A percentile compares a stretch with the other conserved stretches of the same genome.
Conservation (phyloP, 768 basidiomycete species). For the Mycena venus region DNA sequence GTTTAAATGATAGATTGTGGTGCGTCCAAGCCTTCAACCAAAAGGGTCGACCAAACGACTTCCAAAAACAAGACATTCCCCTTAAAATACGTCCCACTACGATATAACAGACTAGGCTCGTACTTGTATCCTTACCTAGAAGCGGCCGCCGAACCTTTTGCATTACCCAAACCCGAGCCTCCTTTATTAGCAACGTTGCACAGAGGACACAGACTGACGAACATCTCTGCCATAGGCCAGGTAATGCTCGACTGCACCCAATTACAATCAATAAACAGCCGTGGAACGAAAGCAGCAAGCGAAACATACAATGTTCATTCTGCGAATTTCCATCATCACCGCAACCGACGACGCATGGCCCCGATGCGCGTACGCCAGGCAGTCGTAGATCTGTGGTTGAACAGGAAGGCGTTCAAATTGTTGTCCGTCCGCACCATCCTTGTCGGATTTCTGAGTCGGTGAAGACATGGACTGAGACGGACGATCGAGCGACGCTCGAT, state of each 20-base stretch:
- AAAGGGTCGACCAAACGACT: too few species aligned
- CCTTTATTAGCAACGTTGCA: conserved; percentile 43
- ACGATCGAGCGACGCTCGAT: conserved; percentile 55
- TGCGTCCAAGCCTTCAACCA: too few species aligned
- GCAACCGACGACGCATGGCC: conserved; percentile 65
- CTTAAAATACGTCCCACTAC: too few species aligned
- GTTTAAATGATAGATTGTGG: too few species aligned
- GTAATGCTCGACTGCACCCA: conserved; percentile 74
- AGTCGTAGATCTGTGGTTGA: conserved; percentile 76
- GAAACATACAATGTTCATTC: conserved; percentile 70
- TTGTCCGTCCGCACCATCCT: conserved; percentile 48
- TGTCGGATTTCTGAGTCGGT: conserved; percentile 26
- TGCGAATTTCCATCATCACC: conserved; percentile 69
- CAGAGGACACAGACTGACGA: conserved; percentile 71
- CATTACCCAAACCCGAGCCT: conserved; percentile 4
- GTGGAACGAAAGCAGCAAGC: not conserved
- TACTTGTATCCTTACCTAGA: conserved; percentile 14
- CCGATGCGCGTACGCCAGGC: conserved; percentile 75
- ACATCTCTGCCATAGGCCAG: conserved; percentile 82
- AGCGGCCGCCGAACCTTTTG: conserved; percentile 17
- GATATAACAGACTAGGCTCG: not conserved
- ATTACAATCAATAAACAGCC: conserved; percentile 5
- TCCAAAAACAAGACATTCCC: not conserved
- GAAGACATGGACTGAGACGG: conserved; percentile 6
- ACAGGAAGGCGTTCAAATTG: conserved; percentile 75